Evolutionary conservation across 1,284 basidiomycete genomes (phyloP).

Genomic region (Ustilago esculenta): DNA sequence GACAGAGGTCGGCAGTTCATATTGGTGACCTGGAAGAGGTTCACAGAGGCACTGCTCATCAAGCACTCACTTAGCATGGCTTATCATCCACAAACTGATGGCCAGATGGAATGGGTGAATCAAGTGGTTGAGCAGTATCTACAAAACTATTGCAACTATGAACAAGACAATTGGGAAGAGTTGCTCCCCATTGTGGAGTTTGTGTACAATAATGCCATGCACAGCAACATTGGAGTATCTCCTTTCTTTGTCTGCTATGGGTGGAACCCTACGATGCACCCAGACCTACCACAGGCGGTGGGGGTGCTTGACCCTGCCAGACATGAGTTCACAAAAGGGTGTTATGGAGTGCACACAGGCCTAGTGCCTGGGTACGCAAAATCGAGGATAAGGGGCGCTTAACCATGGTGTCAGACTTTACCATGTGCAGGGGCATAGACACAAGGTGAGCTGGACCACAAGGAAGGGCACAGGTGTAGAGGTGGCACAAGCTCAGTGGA

Average conservation of each 20-base stretch:
- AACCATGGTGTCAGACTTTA: too few relatives aligned
- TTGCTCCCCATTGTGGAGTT: neutral
- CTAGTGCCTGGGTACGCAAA: too few relatives aligned
- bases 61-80: conserved; percentile 59
- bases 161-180: conserved; percentile 24
- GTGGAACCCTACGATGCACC: neutral
- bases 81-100: conserved; percentile 68
- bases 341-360: too few relatives aligned
- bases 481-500: too few relatives aligned
- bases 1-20: conserved; percentile 68
- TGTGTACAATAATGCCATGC: conserved; percentile 7
- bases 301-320: neutral
- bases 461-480: too few relatives aligned
- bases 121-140: conserved; percentile 67
- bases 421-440: too few relatives aligned
- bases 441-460: too few relatives aligned
- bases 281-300: neutral
- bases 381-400: too few relatives aligned
- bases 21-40: conserved; percentile 61
- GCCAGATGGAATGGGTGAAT: conserved; percentile 70
- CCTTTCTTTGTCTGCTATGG: conserved; percentile 5
- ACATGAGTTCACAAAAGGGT: neutral
- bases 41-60: conserved; percentile 50
- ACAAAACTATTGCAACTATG: conserved; percentile 38
- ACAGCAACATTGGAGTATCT: neutral